phyloP scores from a whole-genome alignment of 192 early-diverging fungal species.

The Coemansia aciculifera region DNA sequence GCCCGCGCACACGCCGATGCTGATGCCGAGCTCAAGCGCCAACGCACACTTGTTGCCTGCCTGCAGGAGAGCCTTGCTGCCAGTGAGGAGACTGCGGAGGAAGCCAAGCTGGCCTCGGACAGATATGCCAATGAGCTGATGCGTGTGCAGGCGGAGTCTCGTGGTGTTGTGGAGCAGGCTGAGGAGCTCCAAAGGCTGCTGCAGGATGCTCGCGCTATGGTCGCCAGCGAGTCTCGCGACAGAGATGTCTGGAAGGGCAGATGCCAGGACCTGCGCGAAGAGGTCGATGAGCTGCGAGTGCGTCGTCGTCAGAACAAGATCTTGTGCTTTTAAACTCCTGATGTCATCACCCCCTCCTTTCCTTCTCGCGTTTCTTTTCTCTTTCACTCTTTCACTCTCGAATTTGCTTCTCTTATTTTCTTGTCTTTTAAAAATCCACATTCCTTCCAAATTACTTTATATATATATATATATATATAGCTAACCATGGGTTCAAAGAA shows the following conservation, averaged over 20 bases:
- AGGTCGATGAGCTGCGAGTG: conserved; percentile 36
- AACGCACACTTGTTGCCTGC: conserved; percentile 18
- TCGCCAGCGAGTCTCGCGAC: conserved; percentile 43
- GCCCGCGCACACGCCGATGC: conserved; percentile 2
- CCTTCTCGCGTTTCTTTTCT: neutral
- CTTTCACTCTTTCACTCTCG: neutral
- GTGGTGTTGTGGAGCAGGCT: conserved; percentile 22
- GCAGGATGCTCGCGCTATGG: conserved; percentile 35
- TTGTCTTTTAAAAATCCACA: neutral
- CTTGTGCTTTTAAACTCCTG: conserved; percentile 28
- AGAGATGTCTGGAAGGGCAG: conserved; percentile 49
- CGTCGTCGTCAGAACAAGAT: conserved; percentile 40
- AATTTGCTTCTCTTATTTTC: neutral
- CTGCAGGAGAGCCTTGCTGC: conserved; percentile 24
- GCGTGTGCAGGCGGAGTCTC: conserved; percentile 44
- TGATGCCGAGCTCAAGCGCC: conserved; percentile 17
- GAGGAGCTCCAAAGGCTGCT: conserved; percentile 24
- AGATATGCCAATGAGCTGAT: conserved; percentile 43
- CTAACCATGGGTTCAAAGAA: conserved; percentile 18
- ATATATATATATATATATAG: neutral
- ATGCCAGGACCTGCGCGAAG: conserved; percentile 49
- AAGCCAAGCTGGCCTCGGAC: conserved; percentile 25
- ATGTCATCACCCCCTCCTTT: neutral
- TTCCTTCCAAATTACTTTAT: conserved; percentile 5
- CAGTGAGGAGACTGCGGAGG: conserved; percentile 33